Evolutionary conservation across 108 stramenopile genomes (phyloP).

Genomic region (Phaeodactylum tricornutum): DNA sequence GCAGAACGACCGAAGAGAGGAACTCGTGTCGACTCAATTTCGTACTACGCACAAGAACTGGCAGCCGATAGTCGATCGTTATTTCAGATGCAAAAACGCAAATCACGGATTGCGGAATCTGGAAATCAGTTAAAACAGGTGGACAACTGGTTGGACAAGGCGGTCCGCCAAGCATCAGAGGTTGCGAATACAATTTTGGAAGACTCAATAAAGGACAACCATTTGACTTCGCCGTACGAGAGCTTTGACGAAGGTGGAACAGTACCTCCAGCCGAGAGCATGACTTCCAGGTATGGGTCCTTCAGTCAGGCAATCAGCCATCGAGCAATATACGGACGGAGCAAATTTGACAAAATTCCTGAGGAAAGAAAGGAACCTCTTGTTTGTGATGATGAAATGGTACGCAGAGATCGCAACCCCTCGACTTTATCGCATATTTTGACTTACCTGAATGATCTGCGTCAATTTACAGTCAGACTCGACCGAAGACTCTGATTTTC

Average conservation of each 20-base stretch:
- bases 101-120: conserved; percentile 49
- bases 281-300: conserved; percentile 37
- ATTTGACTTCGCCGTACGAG: conserved; percentile 16
- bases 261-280: conserved; percentile 33
- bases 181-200: conserved; percentile 35
- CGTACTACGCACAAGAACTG: conserved; percentile 71
- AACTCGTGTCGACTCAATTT: conserved; percentile 64
- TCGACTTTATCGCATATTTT: no score
- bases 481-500: no score
- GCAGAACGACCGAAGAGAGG: conserved; percentile 25
- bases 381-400: no score
- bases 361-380: no score
- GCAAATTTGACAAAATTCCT: no score
- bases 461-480: no score
- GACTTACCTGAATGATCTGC: no score
- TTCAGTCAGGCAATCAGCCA: conserved; percentile 7
- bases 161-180: conserved; percentile 21
- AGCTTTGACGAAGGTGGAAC: conserved; percentile 10
- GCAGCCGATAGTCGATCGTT: conserved; percentile 46
- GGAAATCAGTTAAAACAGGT: conserved; percentile 37
- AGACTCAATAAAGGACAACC: conserved; percentile 42
- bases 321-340: no score
- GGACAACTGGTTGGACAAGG: conserved; percentile 38
- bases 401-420: no score
- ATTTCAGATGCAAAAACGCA: conserved; percentile 44